These are phyloP conservation scores for Chrysosporium queenslandicum DNA, from an alignment of 2,329 filamentous ascomycete genomes.

Conservation along the genomic window DNA sequence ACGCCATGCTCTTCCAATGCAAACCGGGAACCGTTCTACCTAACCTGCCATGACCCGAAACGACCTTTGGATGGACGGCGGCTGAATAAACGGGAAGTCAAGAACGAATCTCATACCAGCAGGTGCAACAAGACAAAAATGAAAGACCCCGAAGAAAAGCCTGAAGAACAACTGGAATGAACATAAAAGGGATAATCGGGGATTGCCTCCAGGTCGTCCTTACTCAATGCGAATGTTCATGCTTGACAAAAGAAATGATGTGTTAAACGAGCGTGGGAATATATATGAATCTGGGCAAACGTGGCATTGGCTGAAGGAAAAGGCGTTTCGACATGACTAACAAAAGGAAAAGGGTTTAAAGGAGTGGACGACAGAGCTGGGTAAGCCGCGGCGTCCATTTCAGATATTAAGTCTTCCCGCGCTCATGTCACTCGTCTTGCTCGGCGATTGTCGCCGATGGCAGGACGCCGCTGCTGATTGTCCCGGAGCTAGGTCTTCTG, in stretches of 20 bases:
- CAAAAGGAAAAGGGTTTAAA: constrained; percentile 2
- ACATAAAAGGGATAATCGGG: background rate
- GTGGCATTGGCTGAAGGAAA: background rate
- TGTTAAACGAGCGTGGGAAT: constrained; percentile 6
- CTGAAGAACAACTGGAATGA: background rate
- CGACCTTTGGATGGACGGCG: background rate
- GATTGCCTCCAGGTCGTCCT: background rate
- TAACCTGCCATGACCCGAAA: constrained; percentile 8
- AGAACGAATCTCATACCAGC: background rate
- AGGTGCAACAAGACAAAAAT: background rate
- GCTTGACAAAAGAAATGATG: constrained; percentile 4
- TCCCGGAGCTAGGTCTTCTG: constrained; percentile 21
- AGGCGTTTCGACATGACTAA: background rate
- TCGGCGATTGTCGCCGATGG: background rate
- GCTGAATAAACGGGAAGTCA: constrained; percentile 1
- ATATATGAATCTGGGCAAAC: background rate
- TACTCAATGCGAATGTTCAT: background rate
- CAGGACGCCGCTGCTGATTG: constrained; percentile 12
- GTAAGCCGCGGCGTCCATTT: background rate
- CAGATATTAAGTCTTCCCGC: no score
- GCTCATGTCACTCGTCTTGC: background rate
- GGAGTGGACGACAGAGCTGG: constrained; percentile 1
- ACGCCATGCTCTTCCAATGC: constrained; percentile 11
- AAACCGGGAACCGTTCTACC: background rate
- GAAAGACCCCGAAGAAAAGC: background rate